phyloP scores from a whole-genome alignment of 169 alveolate genomes.

The Eimeria tenella region DNA sequence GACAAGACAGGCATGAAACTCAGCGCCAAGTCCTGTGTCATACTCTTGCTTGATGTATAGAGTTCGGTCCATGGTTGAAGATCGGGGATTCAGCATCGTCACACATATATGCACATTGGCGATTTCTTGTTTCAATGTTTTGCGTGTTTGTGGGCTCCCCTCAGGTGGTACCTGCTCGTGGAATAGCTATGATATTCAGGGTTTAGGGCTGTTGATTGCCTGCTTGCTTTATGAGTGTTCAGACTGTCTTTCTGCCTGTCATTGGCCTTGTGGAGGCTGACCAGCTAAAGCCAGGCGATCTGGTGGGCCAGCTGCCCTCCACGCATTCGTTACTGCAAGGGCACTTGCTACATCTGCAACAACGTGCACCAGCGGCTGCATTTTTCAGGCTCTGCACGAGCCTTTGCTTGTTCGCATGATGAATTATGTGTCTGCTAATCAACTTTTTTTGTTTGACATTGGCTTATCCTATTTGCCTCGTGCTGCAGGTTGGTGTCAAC shows the following conservation, averaged over 20 bases:
- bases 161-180: no score
- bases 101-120: no score
- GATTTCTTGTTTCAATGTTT: no score
- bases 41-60: no score
- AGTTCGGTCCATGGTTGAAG: no score
- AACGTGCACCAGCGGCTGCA: background rate
- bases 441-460: background rate
- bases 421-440: slow-evolving; percentile 57
- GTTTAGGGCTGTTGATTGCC: background rate
- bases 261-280: slow-evolving; percentile 97
- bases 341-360: background rate
- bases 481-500: slow-evolving; percentile 99
- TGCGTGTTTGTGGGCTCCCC: no score
- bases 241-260: slow-evolving; percentile 98
- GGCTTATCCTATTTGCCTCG: slow-evolving; percentile 71
- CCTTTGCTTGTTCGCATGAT: background rate
- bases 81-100: no score
- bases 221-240: slow-evolving; percentile 35
- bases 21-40: no score
- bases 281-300: slow-evolving; percentile 90
- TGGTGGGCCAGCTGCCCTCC: slow-evolving; percentile 20
- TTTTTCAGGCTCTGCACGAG: background rate
- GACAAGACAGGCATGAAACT: slow-evolving; percentile 87
- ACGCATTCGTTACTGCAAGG: background rate
- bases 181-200: background rate